Conservation (phyloP, 805 yeast species). For the Wickerhamomyces tratensis region DNA sequence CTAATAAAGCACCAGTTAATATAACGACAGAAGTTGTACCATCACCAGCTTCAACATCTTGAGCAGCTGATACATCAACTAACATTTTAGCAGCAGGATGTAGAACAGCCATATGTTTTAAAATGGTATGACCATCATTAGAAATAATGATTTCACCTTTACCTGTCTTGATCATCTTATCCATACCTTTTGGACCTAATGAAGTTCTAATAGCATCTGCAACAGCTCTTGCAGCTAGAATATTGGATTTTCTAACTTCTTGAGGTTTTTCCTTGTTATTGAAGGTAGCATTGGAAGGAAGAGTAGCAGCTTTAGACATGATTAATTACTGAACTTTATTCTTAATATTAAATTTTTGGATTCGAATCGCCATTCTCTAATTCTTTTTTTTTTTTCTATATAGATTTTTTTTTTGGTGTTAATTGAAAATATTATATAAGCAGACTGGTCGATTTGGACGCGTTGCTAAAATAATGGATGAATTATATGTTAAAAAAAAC, state of each 20-base stretch:
- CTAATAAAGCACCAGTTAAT: conserved; percentile 77
- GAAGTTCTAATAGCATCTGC: conserved; percentile 72
- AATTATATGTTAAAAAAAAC: too few species aligned
- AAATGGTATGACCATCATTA: conserved; percentile 96
- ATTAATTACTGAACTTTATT: too few species aligned
- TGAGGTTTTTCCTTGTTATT: conserved; percentile 73
- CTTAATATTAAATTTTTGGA: too few species aligned
- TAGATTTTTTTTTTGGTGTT: too few species aligned
- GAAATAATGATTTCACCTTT: conserved; percentile 76
- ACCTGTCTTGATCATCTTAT: conserved; percentile 83
- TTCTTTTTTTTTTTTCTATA: too few species aligned
- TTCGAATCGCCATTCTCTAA: too few species aligned
- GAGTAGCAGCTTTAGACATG: conserved; percentile 8
- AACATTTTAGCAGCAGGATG: conserved; percentile 96
- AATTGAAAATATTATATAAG: too few species aligned
- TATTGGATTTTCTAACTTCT: conserved; percentile 49
- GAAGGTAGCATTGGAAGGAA: conserved; percentile 75
- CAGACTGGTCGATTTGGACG: too few species aligned
- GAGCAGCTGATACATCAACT: conserved; percentile 91
- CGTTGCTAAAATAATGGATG: too few species aligned
- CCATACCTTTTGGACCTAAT: conserved; percentile 99
- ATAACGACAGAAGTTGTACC: conserved; percentile 97
- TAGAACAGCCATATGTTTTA: conserved; percentile 88
- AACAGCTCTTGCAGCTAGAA: conserved; percentile 59
- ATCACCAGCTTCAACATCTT: conserved; percentile 97